phyloP scores from a whole-genome alignment of 129 eudicot genomes.

The Chrysanthemum makinoi region DNA sequence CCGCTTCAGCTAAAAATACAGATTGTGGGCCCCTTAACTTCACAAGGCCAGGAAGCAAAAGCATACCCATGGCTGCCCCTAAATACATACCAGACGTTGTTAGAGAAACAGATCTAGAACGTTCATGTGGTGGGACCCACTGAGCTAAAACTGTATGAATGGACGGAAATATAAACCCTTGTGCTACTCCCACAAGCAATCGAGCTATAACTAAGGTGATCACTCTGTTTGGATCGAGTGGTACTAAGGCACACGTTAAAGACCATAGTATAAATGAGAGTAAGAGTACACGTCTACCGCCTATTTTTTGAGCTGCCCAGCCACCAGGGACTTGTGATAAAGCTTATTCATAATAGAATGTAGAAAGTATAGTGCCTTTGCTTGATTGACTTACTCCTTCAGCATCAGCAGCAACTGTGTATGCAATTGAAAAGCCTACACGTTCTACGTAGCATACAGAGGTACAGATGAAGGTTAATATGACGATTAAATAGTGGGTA shows the following conservation, averaged over 20 bases:
- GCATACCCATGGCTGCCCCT: conserved; percentile 93
- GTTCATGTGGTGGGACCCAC: conserved; percentile 97
- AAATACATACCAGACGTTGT: conserved; percentile 96
- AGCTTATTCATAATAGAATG: conserved; percentile 91
- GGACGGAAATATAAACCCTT: conserved; percentile 92
- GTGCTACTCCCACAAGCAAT: conserved; percentile 87
- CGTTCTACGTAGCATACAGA: conserved; percentile 91
- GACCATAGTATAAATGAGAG: conserved; percentile 91
- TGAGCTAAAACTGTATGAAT: conserved; percentile 95
- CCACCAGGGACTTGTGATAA: conserved; percentile 97
- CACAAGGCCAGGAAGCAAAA: conserved; percentile 74
- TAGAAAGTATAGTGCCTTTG: conserved; percentile 86
- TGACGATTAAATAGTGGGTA: conserved; percentile 69
- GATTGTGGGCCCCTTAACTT: conserved; percentile 85
- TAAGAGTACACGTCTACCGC: conserved; percentile 90
- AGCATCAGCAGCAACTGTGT: conserved; percentile 95
- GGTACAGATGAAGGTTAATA: conserved; percentile 89
- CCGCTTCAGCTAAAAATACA: conserved; percentile 80
- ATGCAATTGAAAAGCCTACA: conserved; percentile 92
- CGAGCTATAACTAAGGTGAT: conserved; percentile 63
- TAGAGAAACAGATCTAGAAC: conserved; percentile 90
- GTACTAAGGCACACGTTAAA: conserved; percentile 80
- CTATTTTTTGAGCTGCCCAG: conserved; percentile 92
- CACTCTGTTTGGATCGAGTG: conserved; percentile 73
- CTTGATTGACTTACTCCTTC: conserved; percentile 81